These are phyloP conservation scores for Beauveria varroae DNA, from an alignment of 2,329 filamentous ascomycete species.

Conservation along the genomic window DNA sequence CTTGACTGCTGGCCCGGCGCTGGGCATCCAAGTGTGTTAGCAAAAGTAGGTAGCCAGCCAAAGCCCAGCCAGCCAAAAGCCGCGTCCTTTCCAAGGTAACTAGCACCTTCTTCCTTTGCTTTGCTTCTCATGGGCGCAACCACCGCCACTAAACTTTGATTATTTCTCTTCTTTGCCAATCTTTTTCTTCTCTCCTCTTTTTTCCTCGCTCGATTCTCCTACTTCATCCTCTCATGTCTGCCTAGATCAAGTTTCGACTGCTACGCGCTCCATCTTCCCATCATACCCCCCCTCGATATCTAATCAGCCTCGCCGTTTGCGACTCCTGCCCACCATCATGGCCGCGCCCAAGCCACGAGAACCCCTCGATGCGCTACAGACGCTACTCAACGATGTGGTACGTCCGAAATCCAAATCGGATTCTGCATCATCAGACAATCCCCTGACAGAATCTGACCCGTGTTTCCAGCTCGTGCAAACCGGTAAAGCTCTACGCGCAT, in stretches of 20 bases:
- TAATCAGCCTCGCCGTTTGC: background rate
- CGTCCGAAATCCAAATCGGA: slow-evolving; percentile 19
- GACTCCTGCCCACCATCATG: slow-evolving; percentile 18
- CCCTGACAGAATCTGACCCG: slow-evolving; percentile 9
- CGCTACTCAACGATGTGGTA: slow-evolving; percentile 48
- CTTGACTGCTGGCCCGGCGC: no score
- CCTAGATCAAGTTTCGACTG: background rate
- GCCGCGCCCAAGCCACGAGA: slow-evolving; percentile 27
- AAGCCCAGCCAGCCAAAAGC: background rate
- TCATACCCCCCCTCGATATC: background rate
- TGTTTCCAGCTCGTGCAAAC: slow-evolving; percentile 46
- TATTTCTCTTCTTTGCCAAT: background rate
- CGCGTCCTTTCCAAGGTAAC: background rate
- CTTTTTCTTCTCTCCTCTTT: background rate
- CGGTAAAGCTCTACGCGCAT: slow-evolving; percentile 47
- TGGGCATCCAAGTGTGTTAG: no score
- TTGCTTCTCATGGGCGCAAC: no score
- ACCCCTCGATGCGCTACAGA: slow-evolving; percentile 41
- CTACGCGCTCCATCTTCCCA: background rate
- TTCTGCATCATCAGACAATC: background rate
- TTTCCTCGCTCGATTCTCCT: background rate
- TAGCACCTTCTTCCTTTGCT: background rate
- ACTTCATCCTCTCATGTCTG: background rate
- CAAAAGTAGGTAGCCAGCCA: no score
- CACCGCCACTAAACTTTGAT: no score